Conservation (phyloP, 306 rosid genomes). For the Acmispon strigosus region DNA sequence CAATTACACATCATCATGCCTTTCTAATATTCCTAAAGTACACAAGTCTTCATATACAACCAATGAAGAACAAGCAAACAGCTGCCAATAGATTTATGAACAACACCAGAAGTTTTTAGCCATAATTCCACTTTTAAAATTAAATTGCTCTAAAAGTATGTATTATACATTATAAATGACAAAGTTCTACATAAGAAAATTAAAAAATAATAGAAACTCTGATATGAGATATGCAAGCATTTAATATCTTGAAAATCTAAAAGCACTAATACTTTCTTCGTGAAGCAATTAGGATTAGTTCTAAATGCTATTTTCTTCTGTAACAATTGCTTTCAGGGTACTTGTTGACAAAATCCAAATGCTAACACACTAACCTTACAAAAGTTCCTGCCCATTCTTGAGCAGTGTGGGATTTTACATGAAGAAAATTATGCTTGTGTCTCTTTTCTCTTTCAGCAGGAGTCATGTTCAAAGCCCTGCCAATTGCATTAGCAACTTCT, state of each 20-base stretch:
- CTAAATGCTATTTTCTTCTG: background rate
- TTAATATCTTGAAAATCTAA: too few relatives aligned
- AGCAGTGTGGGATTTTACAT: constrained; percentile 88
- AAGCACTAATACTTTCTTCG: background rate
- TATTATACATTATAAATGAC: too few relatives aligned
- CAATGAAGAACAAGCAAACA: too few relatives aligned
- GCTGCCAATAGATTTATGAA: too few relatives aligned
- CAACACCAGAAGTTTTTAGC: too few relatives aligned
- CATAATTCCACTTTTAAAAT: too few relatives aligned
- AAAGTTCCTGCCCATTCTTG: constrained; percentile 99
- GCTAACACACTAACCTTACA: constrained; percentile 48
- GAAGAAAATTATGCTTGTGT: constrained; percentile 83
- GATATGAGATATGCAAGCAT: background rate
- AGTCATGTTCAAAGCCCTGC: constrained; percentile 80
- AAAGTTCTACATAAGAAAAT: too few relatives aligned
- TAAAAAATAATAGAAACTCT: background rate
- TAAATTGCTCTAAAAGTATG: too few relatives aligned
- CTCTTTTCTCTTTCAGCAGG: constrained; percentile 93
- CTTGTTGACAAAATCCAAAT: background rate
- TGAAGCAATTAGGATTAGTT: background rate
- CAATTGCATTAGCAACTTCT: constrained; percentile 88
- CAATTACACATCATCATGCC: background rate
- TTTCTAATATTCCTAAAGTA: background rate
- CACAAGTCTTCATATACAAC: too few relatives aligned
- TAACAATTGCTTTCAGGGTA: background rate